These are phyloP conservation scores for Corinectria fuckeliana DNA, from an alignment of 2,329 filamentous ascomycete species.

Conservation along the genomic window DNA sequence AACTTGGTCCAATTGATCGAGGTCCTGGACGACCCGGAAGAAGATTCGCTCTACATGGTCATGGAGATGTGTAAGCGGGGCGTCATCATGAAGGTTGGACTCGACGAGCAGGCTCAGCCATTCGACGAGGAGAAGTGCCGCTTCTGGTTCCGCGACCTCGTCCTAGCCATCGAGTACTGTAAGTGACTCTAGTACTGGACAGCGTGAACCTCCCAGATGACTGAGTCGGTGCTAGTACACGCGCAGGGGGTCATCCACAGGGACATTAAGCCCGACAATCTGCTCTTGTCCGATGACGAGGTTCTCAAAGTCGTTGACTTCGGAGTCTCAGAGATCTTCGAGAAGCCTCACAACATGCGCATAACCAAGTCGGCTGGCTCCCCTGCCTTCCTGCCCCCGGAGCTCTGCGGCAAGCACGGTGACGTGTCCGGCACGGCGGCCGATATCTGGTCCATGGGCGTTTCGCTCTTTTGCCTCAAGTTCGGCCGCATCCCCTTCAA, in stretches of 20 bases:
- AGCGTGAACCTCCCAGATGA: background rate
- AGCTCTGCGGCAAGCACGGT: conserved; percentile 87
- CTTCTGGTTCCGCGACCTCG: conserved; percentile 93
- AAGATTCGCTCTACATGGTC: conserved; percentile 98
- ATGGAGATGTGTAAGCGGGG: conserved; percentile 99
- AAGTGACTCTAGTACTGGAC: conserved; percentile 44
- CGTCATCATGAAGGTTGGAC: conserved; percentile 92
- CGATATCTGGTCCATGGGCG: conserved; percentile 98
- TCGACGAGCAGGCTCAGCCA: conserved; percentile 82
- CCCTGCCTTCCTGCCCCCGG: conserved; percentile 91
- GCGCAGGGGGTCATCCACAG: conserved; percentile 93
- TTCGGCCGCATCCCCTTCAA: conserved; percentile 92
- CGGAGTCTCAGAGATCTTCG: conserved; percentile 99
- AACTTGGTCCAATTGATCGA: conserved; percentile 95
- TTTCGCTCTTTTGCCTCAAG: conserved; percentile 89
- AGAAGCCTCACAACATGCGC: conserved; percentile 83
- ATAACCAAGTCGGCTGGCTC: conserved; percentile 94
- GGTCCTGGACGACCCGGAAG: conserved; percentile 92
- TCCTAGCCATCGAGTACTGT: conserved; percentile 93
- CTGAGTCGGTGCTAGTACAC: conserved; percentile 66
- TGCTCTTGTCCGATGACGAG: conserved; percentile 86
- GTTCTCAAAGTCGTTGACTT: conserved; percentile 98
- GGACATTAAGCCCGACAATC: conserved; percentile 98
- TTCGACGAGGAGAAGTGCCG: conserved; percentile 84
- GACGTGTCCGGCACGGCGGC: conserved; percentile 88